A percentile compares a stretch with the other conserved stretches of the same genome.
Evolutionary conservation across 495 filamentous ascomycete genomes (phyloP).

Genomic region (Letharia columbiana): DNA sequence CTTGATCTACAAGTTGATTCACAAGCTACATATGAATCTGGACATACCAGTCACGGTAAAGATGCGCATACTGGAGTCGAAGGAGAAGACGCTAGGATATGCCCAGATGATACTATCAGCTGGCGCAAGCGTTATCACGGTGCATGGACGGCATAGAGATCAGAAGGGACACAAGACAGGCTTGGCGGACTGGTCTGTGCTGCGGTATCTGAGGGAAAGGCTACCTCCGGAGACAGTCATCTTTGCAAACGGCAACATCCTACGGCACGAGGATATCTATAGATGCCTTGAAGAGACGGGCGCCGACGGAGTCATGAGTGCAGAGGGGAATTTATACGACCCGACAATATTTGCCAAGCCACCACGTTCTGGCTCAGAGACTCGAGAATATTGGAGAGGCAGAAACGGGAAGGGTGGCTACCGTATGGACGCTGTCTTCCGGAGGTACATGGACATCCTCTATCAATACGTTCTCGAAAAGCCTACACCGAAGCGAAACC

Average conservation of each 20-base stretch:
- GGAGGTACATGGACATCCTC: conserved; percentile 85
- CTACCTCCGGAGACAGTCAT: conserved; percentile 82
- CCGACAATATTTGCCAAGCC: conserved; percentile 73
- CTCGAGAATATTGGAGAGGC: conserved; percentile 76
- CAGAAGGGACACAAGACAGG: conserved; percentile 97
- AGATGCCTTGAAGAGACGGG: conserved; percentile 75
- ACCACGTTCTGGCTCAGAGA: conserved; percentile 54
- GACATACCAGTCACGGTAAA: conserved; percentile 86
- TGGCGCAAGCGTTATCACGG: conserved; percentile 84
- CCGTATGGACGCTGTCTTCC: conserved; percentile 75
- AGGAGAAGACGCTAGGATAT: conserved; percentile 79
- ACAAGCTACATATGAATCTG: conserved; percentile 61
- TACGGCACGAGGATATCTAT: conserved; percentile 73
- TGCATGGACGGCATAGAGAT: conserved; percentile 81
- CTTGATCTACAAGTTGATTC: conserved; percentile 70
- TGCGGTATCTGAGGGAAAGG: conserved; percentile 74
- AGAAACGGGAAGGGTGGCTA: conserved; percentile 76
- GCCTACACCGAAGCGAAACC: conserved; percentile 52
- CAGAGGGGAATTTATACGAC: conserved; percentile 88
- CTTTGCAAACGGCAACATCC: conserved; percentile 92
- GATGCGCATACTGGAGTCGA: conserved; percentile 81
- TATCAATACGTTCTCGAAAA: conserved; percentile 61
- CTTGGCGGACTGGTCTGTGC: conserved; percentile 79
- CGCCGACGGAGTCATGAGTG: conserved; percentile 89
- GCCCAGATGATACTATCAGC: conserved; percentile 80